Evolutionary conservation across 805 yeast species (phyloP), one percentile per base, ranked within the genome.

Genomic region (Kodamaea kaohsiungensis): DNA sequence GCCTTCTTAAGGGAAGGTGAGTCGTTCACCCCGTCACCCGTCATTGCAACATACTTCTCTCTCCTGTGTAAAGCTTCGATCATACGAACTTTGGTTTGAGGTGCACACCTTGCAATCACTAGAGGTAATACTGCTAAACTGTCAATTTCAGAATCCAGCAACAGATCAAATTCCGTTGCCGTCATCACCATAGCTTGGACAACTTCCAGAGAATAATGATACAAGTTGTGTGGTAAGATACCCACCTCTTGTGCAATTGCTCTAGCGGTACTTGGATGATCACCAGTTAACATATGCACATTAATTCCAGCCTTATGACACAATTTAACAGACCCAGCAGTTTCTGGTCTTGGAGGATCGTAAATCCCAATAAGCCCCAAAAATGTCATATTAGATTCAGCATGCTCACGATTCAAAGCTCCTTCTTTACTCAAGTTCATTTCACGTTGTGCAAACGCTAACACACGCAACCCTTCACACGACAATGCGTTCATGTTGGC

Each of bases 81-180:
- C 86, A 88, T 84, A 59, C 91, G 77, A 15, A 88, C 93, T 67
- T 88, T 88, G 18, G 92, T 88, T 66, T 85, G 87, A 2, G 93
- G 95, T 3, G 93, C 88, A 72, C 93, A 88, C 57, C 95, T 77
- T 3, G 95, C 95, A 70, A 88, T 84, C 27, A 88, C 95, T 51
- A 87, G 73, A 1, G 93, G 93, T 49, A 88, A 72, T 7, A 84
- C 85, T 1, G 91, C 90, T 47, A 73, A 66, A 1, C 62, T 63
- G 62, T 88, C 93, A 59, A 88, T 77, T 61, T 87, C 78, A 1
- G 74, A 82, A 53, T 87, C 89, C 2, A 78, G 56, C 51, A 88
- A 73, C 3, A 76, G 75, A 65, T 88, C 93, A 70, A 88, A 88
- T 56, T 87, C 85, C 50, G 77, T 62, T 2, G 92, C 95, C 7